Evolutionary conservation across 495 filamentous ascomycete species (phyloP).

Genomic region (Aspergillus incahuasiensis): DNA sequence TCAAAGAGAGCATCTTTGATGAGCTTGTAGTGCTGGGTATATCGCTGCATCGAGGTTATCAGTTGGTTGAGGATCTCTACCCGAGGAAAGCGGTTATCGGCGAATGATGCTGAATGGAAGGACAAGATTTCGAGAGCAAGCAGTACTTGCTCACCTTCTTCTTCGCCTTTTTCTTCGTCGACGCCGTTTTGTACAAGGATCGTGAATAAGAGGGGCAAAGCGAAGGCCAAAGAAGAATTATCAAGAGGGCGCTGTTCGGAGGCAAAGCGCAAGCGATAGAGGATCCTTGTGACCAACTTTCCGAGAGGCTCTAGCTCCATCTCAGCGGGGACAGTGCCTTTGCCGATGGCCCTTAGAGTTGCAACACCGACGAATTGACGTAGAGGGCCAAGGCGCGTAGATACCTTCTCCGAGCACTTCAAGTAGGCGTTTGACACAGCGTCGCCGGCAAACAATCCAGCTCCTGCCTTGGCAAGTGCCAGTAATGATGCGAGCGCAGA

Average conservation of each 20-base stretch:
- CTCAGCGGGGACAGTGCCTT: constrained; percentile 63
- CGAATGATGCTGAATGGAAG: constrained; percentile 74
- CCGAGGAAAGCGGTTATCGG: constrained; percentile 70
- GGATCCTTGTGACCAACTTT: constrained; percentile 76
- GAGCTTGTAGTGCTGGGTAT: constrained; percentile 87
- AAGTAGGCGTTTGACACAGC: constrained; percentile 75
- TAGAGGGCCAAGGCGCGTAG: constrained; percentile 68
- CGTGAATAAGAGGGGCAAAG: constrained; percentile 73
- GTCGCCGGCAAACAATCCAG: constrained; percentile 73
- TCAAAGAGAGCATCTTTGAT: constrained; percentile 89
- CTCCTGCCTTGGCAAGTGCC: constrained; percentile 69
- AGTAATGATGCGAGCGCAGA: constrained; percentile 66
- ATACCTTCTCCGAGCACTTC: constrained; percentile 65
- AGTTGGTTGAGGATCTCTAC: constrained; percentile 63
- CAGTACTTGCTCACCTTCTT: constrained; percentile 84
- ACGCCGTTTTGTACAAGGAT: constrained; percentile 76
- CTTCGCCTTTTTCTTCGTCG: constrained; percentile 54
- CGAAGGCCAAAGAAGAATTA: constrained; percentile 75
- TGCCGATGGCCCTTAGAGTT: constrained; percentile 71
- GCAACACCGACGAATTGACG: constrained; percentile 83
- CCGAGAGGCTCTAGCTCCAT: constrained; percentile 75
- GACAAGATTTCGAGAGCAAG: constrained; percentile 86
- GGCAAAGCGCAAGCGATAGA: constrained; percentile 85
- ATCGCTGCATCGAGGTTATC: constrained; percentile 78
- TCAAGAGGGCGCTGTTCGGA: constrained; percentile 92